Evolutionary conservation across 2,329 filamentous ascomycete genomes (phyloP).

Genomic region (Cladophialophora exuberans): DNA sequence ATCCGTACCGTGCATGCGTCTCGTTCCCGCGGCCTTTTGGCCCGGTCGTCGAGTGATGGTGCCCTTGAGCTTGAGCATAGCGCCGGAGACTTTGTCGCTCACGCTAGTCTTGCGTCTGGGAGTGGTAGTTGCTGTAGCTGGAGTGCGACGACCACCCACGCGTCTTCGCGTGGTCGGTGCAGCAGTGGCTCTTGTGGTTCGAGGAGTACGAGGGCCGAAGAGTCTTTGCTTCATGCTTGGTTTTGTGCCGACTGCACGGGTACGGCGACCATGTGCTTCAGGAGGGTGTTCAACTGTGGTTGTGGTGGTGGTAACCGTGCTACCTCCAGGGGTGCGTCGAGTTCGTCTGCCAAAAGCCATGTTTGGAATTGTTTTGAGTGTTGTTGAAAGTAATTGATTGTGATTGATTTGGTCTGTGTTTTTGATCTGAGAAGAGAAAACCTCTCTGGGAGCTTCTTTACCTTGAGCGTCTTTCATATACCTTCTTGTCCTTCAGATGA

Average conservation of each 20-base stretch:
- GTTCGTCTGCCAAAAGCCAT: conserved; percentile 26
- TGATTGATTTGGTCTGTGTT: not conserved
- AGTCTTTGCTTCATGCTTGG: no score
- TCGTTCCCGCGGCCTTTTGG: conserved; percentile 74
- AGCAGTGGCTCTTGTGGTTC: conserved; percentile 48
- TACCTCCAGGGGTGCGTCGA: conserved; percentile 18
- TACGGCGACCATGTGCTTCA: not conserved
- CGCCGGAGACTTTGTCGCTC: conserved; percentile 78
- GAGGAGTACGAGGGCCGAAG: no score
- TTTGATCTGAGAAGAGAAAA: not conserved
- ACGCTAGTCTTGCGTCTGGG: conserved; percentile 69
- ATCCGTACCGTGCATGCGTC: conserved; percentile 75
- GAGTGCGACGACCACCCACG: conserved; percentile 13
- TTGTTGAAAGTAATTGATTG: not conserved
- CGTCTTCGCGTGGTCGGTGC: conserved; percentile 37
- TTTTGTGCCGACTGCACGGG: conserved; percentile 38
- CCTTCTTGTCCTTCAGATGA: no score
- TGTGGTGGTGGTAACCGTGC: conserved; percentile 26
- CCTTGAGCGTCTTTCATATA: no score
- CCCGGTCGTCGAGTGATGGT: conserved; percentile 69
- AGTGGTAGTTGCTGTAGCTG: conserved; percentile 15
- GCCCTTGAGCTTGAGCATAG: conserved; percentile 73
- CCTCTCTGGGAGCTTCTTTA: not conserved
- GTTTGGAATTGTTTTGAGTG: not conserved
- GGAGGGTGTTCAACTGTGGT: conserved; percentile 24